Evolutionary conservation across 352 stramenopile species (phyloP), one percentile per base, ranked within the genome.

Genomic region (Phytophthora macrochlamydospora): DNA sequence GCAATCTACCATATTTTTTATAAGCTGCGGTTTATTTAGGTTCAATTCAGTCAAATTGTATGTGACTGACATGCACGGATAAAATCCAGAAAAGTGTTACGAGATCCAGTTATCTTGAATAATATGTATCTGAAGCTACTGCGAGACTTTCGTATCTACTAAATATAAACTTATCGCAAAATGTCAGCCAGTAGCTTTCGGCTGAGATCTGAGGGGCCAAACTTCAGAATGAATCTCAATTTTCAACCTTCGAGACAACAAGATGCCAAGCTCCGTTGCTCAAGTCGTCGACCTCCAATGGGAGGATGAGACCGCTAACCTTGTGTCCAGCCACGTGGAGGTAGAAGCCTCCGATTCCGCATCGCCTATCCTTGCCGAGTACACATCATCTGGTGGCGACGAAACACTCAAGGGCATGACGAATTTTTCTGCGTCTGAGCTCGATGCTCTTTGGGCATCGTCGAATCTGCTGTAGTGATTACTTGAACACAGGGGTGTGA

Each of bases 321-420:
- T 71, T 9, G 33, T 51, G 3, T 12, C 4, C 33, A 66, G 44
- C 44, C 43, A 65, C 4, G 33, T 61, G 3, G 51, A 71, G 11
- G 63, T 62, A 7, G 45, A 62, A 29, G 56, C 33, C 0, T 33
- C 51, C 30, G 45, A 59, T 4, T 40, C 30, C n/a, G 33, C 13
- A 2, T 40, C 38, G 8, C 49, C 49, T 48, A 59, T 51, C 12
- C 35, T 66, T 30, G 32, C 31, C 3, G 56, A 62, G 33, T 62
- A 62, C 31, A 42, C 53, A n/a, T 33, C 33, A 24, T n/a, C 42
- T 31, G 44, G 29, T 6, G 56, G 51, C 4, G 63, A 66, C 30
- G 56, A 62, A 4, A 62, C 56, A 0, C 31, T 63, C 11, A 63
- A 51, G 29, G 62, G n/a, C 4, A 56, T 63, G 46, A 56, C 54